Evolutionary conservation across 176 grass and related monocot species (phyloP).

Genomic region (Aegilops umbellulata): DNA sequence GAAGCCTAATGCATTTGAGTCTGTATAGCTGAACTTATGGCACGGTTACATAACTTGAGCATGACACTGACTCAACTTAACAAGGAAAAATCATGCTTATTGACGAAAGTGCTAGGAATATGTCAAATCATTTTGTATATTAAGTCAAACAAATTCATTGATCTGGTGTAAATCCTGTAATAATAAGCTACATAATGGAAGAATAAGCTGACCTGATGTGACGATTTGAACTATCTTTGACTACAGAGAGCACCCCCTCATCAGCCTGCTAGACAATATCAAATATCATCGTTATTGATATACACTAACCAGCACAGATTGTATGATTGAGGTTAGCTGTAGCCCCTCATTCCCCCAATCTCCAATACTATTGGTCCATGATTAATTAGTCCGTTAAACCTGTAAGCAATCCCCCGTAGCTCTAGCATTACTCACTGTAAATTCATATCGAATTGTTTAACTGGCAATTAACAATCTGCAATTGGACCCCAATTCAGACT

Average conservation of each 20-base stretch:
- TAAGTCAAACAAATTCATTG: neutral
- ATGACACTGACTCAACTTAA: neutral
- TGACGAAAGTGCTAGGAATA: neutral
- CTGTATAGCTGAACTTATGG: neutral
- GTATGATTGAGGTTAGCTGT: neutral
- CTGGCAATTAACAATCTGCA: neutral
- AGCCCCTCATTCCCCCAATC: too few species aligned
- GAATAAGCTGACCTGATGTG: slow-evolving; percentile 4
- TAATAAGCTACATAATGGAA: too few species aligned
- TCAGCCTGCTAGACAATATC: neutral
- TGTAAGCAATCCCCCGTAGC: too few species aligned
- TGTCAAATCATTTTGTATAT: neutral
- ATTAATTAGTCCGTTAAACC: too few species aligned
- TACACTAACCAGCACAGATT: neutral
- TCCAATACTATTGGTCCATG: too few species aligned
- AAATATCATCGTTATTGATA: neutral
- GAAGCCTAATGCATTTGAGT: neutral
- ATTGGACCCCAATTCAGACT: too few species aligned
- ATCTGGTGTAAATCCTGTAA: too few species aligned
- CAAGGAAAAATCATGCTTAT: neutral
- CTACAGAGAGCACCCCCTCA: neutral
- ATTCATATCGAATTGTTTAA: neutral
- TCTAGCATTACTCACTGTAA: neutral
- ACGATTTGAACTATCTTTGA: neutral
- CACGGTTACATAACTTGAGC: neutral